Base-by-base conservation (phyloP, 164 flowering plant genomes). In the Berberis vulgaris region DNA sequence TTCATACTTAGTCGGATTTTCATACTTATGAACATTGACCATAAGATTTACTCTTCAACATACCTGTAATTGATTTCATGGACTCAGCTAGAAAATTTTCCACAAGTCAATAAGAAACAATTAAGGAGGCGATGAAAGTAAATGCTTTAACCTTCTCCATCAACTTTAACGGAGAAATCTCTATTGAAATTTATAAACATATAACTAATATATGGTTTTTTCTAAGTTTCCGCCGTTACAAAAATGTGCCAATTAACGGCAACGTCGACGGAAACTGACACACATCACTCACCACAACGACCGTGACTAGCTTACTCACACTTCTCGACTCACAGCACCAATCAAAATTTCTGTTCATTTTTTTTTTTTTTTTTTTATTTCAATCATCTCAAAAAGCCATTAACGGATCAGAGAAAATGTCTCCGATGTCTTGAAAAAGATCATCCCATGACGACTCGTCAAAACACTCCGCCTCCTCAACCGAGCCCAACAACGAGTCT, bases 341-440 rank as follows among this genome's bases (percentile, higher is more conserved):
- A 26, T 26, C 26, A 26, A 26, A 26, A 26, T 26, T 26, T 26
- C 26, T 26, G 26, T 26, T 26, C 26, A 26, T 26, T 26, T 0
- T 0, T 26, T 26, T 26, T 26, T 26, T 26, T 26, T 26, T 26
- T 26, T 0, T 26, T 26, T 26, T 26, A 0, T 26, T 26, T 26
- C 26, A 26, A 41, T 4, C 2, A 4, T 40, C 2, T 9, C 58
- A 41, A 26, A 58, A 61, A 1, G 42, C 52, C 40, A 70, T 45
- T 57, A 88, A 79, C 62, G 88, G 94, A 43, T 80, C 77, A 57
- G 76, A 77, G 58, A 89, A 87, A 43, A 91, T 43, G 65, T 91
- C 98, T 6, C 84, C 96, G 61, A 91, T 78, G 43, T 88, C 97
- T 57, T 81, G 86, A 50, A 82, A 82, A 55, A 64, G 72, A 45